Evolutionary conservation across 192 early-diverging fungal species (phyloP).

Genomic region (Gonapodya sp.): DNA sequence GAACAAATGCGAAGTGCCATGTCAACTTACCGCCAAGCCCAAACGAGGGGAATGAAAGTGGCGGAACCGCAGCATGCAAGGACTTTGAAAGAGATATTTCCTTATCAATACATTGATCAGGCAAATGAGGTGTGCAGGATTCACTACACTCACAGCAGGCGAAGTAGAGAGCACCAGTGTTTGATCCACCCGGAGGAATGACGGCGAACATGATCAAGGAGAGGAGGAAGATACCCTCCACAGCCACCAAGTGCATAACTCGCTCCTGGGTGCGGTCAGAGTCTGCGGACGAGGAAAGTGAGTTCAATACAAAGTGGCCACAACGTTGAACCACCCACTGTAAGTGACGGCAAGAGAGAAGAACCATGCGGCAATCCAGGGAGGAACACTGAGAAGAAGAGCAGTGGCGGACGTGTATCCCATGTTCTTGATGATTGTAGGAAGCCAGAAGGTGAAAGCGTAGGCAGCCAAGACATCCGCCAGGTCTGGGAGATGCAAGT

Average conservation of each 20-base stretch:
- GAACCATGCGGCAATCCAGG: slow-evolving; percentile 31
- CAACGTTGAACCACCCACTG: slow-evolving; percentile 14
- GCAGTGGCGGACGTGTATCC: slow-evolving; percentile 26
- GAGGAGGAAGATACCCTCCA: not conserved
- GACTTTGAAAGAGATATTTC: not conserved
- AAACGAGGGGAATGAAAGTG: not conserved
- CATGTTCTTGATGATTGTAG: slow-evolving; percentile 27
- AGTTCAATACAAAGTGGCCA: not conserved
- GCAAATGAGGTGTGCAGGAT: not conserved
- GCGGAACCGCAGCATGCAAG: not conserved
- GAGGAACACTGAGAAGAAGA: slow-evolving; percentile 27
- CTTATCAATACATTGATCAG: not conserved
- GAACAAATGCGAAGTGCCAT: too few species aligned
- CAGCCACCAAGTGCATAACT: not conserved
- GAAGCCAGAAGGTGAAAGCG: slow-evolving; percentile 25
- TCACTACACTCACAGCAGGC: not conserved
- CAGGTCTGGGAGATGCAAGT: not conserved
- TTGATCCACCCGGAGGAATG: not conserved
- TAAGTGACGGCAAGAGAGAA: slow-evolving; percentile 38
- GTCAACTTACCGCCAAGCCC: too few species aligned
- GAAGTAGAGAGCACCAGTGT: slow-evolving; percentile 1
- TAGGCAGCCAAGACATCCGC: slow-evolving; percentile 15
- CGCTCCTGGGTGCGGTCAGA: slow-evolving; percentile 1
- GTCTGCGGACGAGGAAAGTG: not conserved
- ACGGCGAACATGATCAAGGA: not conserved